A percentile compares a stretch with the other conserved stretches of the same genome.
phyloP scores from a whole-genome alignment of 2,329 filamentous ascomycete species.

The Nemania serpens region DNA sequence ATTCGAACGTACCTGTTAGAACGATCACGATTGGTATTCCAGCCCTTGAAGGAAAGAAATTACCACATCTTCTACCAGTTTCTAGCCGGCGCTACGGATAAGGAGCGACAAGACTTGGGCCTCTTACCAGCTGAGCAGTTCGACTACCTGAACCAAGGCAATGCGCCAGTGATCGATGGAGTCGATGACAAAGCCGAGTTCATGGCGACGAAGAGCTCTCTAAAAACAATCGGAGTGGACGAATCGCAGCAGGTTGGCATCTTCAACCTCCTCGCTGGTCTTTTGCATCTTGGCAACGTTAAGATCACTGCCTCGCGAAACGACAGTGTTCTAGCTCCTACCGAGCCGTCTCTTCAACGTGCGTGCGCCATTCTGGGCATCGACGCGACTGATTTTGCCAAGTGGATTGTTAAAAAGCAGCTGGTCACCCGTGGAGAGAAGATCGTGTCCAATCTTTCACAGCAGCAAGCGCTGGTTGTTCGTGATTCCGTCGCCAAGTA shows the following conservation, averaged over 20 bases:
- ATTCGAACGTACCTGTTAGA: slow-evolving; percentile 96
- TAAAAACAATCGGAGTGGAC: slow-evolving; percentile 85
- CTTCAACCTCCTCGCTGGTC: slow-evolving; percentile 85
- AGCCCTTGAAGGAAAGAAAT: slow-evolving; percentile 95
- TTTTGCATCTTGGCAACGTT: slow-evolving; percentile 94
- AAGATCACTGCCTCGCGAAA: slow-evolving; percentile 91
- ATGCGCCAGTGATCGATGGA: slow-evolving; percentile 86
- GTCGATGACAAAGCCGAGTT: slow-evolving; percentile 97
- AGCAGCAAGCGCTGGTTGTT: slow-evolving; percentile 91
- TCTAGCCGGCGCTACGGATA: slow-evolving; percentile 85
- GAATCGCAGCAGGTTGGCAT: slow-evolving; percentile 78
- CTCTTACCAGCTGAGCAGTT: slow-evolving; percentile 87
- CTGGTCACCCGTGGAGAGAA: slow-evolving; percentile 95
- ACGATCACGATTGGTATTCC: slow-evolving; percentile 93
- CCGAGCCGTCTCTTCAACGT: slow-evolving; percentile 79
- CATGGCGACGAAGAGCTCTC: slow-evolving; percentile 80
- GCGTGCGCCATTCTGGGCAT: slow-evolving; percentile 89
- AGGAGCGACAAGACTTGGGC: slow-evolving; percentile 78
- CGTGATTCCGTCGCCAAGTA: slow-evolving; percentile 98
- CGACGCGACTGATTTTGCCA: slow-evolving; percentile 82
- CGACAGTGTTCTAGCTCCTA: slow-evolving; percentile 80
- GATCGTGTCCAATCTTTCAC: slow-evolving; percentile 92
- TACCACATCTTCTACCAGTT: slow-evolving; percentile 99
- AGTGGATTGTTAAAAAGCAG: slow-evolving; percentile 99
- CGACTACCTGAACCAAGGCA: slow-evolving; percentile 95